These are phyloP conservation scores for Gossypium lobatum DNA, from an alignment of 441 rosid genomes.

Conservation along the genomic window DNA sequence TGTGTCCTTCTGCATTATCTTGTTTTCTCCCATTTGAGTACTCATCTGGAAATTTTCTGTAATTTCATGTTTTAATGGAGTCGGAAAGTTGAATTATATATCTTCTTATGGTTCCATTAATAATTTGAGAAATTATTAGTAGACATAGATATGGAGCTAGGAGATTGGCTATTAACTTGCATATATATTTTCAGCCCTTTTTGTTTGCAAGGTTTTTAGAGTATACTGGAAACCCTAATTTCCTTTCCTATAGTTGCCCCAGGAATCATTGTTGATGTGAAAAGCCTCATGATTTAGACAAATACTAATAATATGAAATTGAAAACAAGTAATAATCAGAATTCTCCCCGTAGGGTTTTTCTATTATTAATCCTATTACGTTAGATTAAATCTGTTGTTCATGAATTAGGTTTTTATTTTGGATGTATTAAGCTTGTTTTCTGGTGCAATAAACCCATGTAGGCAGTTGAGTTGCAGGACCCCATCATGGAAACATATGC, in stretches of 20 bases:
- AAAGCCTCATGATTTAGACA: background rate
- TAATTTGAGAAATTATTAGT: background rate
- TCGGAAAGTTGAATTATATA: background rate
- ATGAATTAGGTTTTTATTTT: background rate
- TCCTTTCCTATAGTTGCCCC: background rate
- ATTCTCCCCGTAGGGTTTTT: background rate
- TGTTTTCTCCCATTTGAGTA: background rate
- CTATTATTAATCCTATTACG: background rate
- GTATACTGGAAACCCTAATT: slow-evolving; percentile 13
- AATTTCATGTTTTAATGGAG: background rate
- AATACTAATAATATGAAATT: background rate
- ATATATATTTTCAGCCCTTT: background rate
- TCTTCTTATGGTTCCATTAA: background rate
- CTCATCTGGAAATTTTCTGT: background rate
- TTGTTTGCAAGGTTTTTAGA: background rate
- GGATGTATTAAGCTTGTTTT: slow-evolving; percentile 1
- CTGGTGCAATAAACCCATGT: background rate
- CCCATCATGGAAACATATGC: slow-evolving; percentile 4
- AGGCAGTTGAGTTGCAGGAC: background rate
- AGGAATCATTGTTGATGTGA: background rate
- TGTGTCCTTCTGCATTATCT: background rate
- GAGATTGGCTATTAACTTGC: too few relatives aligned
- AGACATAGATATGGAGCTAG: background rate
- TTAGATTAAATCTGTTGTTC: background rate
- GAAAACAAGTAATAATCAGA: background rate